Evolutionary conservation across 176 grass and related monocot genomes (phyloP), one percentile per base, ranked within the genome.

Genomic region (Pontederia crassipes): DNA sequence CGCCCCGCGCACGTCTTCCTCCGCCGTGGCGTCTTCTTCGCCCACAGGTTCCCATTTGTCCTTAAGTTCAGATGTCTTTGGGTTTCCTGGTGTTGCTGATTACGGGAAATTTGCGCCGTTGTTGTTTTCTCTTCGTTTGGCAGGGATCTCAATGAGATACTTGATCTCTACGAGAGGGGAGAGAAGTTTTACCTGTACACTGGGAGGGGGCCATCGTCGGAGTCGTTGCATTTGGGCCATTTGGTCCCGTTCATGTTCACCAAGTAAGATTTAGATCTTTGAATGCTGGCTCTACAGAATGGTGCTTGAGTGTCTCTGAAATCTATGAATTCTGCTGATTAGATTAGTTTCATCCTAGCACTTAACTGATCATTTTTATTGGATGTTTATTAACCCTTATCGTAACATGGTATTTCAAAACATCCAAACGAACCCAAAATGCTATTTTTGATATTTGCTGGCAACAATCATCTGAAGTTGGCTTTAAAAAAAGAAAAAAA

Each of bases 241-340:
- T 86, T 98, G 61, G 59, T 98, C 27, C 93, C 93, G 52, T 98
- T 92, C 78, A 98, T 98, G 93, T 98, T 98, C 74, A 92, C 93
- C 28, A 98, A 92, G 93, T 98, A 72, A 80, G 81, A 18, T 28
- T 48, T 11, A 17, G 9, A 50, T 14, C 9, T 17, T 5, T 55
- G 11, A 28, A 51, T 65, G 15, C 14, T 8, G 32, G 1, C 3
- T 4, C 32, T 40, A 24, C 20, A 24, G 0, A 24, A 24, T 24
- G 20, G 20, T 24, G 20, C 20, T 24, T 1, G 20, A 24, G 20
- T 24, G 20, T 24, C 20, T 24, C 20, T 24, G 20, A 1, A 24
- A 24, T 24, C 20, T 24, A 24, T 24, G 20, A 24, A 24, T 24
- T 24, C 20, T 24, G 20, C 20, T 24, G 20, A 24, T 24, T 24